Base-by-base conservation (phyloP, 2,329 filamentous ascomycete species). In the Cladosporium cucumerinum region DNA sequence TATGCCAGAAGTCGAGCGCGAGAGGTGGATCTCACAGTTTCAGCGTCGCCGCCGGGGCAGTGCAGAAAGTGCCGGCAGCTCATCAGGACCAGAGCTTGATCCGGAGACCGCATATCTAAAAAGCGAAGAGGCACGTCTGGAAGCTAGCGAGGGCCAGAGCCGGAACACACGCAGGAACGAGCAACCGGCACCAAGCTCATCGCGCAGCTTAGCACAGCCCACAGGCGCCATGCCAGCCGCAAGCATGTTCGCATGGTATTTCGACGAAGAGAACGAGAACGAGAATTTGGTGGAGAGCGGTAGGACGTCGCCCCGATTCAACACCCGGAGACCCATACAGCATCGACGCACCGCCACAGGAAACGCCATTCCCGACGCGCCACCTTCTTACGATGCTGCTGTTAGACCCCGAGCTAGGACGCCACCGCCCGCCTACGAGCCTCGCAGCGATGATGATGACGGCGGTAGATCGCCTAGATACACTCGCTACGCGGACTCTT, bases 341-440 rank as follows among this genome's bases (percentile, higher is more conserved):
- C 59, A 66, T 11, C 62, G 72, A 21, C 64, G 72, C 7, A 69
- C 69, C 16, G 72, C 71, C 21, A 70, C 67, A 16, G 55, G 55
- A 12, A 52, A 52, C 16, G 60, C 28, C 18, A 52, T 30, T 21
- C 36, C 34, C n/a, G 65, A 66, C 5, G 65, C 65, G 28, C 65
- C 65, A 23, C 65, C 65, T 18, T 51, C 74, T 4, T 76, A 76
- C 57, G 68, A 72, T 25, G 72, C 62, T 51, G 71, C 68, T 52
- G 66, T 75, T 5, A 64, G 72, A 18, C 65, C 61, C 18, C 61
- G 61, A 51, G 57, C 71, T 0, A 65, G 69, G 11, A 71, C 72
- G 23, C 73, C 74, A 18, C 74, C 74, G 21, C 74, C 74, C 2
- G 73, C 74, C 21, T 75, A 75, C 43, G 71, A 72, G 63, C 72